Conservation (phyloP, 495 filamentous ascomycete species). For the Podospora fimiseda region DNA sequence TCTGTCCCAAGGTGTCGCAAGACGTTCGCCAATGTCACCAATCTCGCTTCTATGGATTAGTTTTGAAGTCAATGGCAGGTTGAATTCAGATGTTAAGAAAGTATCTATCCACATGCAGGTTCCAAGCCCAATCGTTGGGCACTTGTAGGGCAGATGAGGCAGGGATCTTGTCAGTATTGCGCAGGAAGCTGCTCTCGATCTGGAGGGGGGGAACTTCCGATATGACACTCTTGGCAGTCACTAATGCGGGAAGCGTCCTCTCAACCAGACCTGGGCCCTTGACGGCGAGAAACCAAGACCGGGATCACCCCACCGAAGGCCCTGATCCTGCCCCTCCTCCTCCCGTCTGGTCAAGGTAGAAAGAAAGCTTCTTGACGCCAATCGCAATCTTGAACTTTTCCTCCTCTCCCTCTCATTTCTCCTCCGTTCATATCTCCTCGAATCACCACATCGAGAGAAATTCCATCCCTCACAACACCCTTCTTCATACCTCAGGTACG, state of each 20-base stretch:
- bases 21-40: neutral
- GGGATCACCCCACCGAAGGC: conserved; percentile 29
- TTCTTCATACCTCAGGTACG: conserved; percentile 11
- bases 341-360: conserved; percentile 8
- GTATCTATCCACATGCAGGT: no score
- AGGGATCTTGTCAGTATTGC: conserved; percentile 1
- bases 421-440: conserved; percentile 2
- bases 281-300: neutral
- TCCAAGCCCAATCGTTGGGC: no score
- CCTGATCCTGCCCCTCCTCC: conserved; percentile 26
- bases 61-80: conserved; percentile 1
- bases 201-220: neutral
- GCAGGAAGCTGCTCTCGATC: neutral
- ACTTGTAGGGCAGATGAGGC: neutral
- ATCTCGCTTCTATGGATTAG: neutral
- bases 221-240: conserved; percentile 15
- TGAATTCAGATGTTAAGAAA: no score
- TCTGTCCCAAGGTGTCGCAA: conserved; percentile 7
- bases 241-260: conserved; percentile 16
- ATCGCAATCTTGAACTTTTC: conserved; percentile 7
- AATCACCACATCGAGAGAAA: conserved; percentile 6
- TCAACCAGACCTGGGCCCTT: conserved; percentile 13
- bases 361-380: conserved; percentile 20
- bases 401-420: neutral
- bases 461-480: neutral